phyloP scores from a whole-genome alignment of 2,329 filamentous ascomycete species.

The Phoma sp. region DNA sequence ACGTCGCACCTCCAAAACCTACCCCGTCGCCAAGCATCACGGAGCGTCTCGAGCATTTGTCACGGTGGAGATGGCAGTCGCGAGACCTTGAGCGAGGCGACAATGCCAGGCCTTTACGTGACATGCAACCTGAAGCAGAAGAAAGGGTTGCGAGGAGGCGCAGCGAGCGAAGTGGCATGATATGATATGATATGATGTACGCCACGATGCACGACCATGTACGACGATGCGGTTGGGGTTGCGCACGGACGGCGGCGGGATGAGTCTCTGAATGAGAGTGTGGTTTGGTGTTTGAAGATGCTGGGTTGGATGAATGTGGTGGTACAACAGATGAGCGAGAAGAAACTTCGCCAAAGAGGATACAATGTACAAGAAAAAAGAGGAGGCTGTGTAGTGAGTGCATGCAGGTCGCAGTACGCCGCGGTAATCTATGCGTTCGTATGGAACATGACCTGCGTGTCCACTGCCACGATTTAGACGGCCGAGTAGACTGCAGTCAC shows the following conservation, averaged over 20 bases:
- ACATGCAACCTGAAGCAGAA: neutral
- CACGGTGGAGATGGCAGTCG: neutral
- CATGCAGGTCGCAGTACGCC: neutral
- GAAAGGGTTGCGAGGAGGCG: neutral
- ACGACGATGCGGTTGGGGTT: neutral
- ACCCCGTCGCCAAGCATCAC: neutral
- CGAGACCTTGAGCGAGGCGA: neutral
- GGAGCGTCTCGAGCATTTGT: constrained; percentile 6
- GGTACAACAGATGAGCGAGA: neutral
- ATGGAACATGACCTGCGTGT: neutral
- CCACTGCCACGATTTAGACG: constrained; percentile 21
- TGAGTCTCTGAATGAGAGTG: neutral
- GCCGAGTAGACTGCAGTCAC: constrained; percentile 85
- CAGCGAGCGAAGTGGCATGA: neutral
- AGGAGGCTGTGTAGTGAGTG: neutral
- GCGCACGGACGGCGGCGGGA: neutral
- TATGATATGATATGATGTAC: no score
- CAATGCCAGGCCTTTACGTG: neutral
- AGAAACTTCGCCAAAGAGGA: neutral
- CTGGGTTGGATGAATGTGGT: constrained; percentile 3
- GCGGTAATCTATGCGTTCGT: constrained; percentile 15
- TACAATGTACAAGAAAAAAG: constrained; percentile 6
- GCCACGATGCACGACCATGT: neutral
- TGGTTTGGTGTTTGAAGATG: neutral
- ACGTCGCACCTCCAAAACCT: constrained; percentile 8